Base-by-base conservation (phyloP, 2,329 filamentous ascomycete species). In the Arthrobotrys conoides region DNA sequence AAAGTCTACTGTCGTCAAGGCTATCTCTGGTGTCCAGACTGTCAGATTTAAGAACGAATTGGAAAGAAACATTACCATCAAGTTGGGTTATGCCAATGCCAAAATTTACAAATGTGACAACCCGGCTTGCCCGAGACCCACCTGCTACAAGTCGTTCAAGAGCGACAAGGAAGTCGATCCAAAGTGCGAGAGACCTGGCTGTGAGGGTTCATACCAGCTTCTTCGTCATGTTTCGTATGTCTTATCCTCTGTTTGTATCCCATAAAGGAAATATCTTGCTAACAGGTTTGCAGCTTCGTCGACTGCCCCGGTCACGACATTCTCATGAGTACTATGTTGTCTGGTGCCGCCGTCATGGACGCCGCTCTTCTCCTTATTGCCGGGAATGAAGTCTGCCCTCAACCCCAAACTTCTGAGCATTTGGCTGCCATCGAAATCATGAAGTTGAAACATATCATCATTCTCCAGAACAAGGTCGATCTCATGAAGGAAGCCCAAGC, bases 301-400 rank as follows among this genome's bases (percentile, higher is more conserved):
- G 96, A 98, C 86, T 98, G 96, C 88, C 96, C 96, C 72, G 96
- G 96, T 86, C 96, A 99, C 93, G 96, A 99, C 87, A 99, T 99
- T 94, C 94, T 99, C 85, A 99, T 99, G 96, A 98, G 95, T 87
- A 99, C 96, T 83, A 99, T 99, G 96, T 91, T 99, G 88, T 99
- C 96, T 84, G 96, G 96, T 84, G 96, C 96, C 83, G 96, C 96
- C 81, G 96, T 99, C 89, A 99, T 99, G 96, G 96, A 99, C 86
- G 96, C 96, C 81, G 96, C 96, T 18, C 90, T 99, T 78, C 90
- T 99, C 71, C 89, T 99, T 69, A 97, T 99, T 84, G 96, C 96
- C 80, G 96, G 96, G 85, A 99, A 99, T 87, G 96, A 99, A 91
- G 91, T 93, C 66, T 98, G 96, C 87, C 96, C 96, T 38, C 96